Evolutionary conservation across 352 stramenopile species (phyloP), one percentile per base, ranked within the genome.

Genomic region (Phytophthora multivora): DNA sequence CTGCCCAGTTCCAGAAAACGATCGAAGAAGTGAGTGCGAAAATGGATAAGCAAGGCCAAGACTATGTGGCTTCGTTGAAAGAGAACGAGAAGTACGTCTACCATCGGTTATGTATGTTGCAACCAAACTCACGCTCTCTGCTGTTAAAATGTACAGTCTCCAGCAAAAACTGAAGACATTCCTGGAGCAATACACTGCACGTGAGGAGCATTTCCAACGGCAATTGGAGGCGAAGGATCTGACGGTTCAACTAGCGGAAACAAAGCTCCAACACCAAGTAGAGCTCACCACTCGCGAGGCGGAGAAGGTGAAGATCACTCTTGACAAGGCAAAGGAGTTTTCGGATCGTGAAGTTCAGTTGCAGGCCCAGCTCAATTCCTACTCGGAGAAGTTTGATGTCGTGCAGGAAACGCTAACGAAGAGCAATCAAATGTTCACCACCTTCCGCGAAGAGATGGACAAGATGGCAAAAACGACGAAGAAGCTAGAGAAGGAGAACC

Each of bases 401-500:
- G 85, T 94, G 6, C 85, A 96, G 61, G 83, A 96, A 40, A 96
- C 85, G 8, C 75, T 96, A 9, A 79, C 74, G 15, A 93, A 94
- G 57, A 96, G 85, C 69, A 93, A 96, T 52, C 71, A 89, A 30
- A 90, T 96, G 83, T 96, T 96, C 49, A 73, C 72, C 5, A 90
- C 79, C 4, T 90, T 94, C 60, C 85, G 87, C 19, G 67, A 86
- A n/a, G 87, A 96, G 49, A 94, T 96, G 71, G 83, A 93, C 59
- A 94, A 94, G 67, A 92, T 96, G 85, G 70, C 75, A 30, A 96
- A 96, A 68, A 77, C 87, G 15, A 92, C 81, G n/a, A 93, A 93
- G 59, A 88, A 89, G 38, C 63, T 96, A 2, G 87, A 96, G 65
- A 96, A 94, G 52, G 87, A 96, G 43, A 96, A 96, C 53, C 33